phyloP scores from a whole-genome alignment of 2,329 filamentous ascomycete species.

The Colletotrichum viniferum region DNA sequence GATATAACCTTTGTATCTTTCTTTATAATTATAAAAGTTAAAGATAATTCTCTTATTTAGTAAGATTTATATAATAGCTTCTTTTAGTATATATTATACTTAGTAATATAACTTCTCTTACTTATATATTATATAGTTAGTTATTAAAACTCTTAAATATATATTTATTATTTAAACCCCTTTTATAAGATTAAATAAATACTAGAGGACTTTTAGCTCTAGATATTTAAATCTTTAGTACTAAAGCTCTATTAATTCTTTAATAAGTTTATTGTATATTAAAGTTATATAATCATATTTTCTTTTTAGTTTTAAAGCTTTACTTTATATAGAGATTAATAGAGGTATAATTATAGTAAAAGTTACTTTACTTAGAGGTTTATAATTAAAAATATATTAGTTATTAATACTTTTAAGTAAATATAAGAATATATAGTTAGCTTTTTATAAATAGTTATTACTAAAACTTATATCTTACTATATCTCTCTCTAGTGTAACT shows the following conservation, averaged over 20 bases:
- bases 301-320: not conserved
- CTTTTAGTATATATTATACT: too few species aligned
- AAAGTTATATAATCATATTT: not conserved
- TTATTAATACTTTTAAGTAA: not conserved
- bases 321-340: not conserved
- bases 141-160: not conserved
- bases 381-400: not conserved
- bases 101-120: too few species aligned
- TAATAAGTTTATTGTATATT: not conserved
- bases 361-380: not conserved
- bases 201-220: not conserved
- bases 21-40: too few species aligned
- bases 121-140: not conserved
- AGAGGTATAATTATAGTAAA: not conserved
- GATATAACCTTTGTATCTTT: too few species aligned
- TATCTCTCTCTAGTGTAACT: not conserved
- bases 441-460: not conserved
- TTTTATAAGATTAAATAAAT: not conserved
- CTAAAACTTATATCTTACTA: not conserved
- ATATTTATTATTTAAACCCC: not conserved
- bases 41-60: too few species aligned
- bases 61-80: too few species aligned
- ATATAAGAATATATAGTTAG: not conserved
- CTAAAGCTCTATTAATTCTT: not conserved
- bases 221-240: not conserved